These are phyloP conservation scores for Entomophthora muscae DNA, from an alignment of 371 early-diverging fungal species.

Conservation along the genomic window DNA sequence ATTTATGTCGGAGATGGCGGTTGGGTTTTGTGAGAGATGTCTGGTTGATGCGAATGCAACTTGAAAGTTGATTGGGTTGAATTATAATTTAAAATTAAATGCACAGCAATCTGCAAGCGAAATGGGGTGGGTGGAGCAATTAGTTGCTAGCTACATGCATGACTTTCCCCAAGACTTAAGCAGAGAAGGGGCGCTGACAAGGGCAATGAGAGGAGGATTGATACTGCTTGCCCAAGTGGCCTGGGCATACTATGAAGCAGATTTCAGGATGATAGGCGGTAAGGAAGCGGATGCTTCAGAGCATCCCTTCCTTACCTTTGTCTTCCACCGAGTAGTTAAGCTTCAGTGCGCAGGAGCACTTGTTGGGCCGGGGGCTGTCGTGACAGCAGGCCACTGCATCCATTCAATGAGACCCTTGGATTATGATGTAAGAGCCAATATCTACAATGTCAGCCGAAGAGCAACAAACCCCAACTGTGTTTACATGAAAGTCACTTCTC, in stretches of 20 bases:
- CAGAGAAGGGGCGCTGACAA: no score
- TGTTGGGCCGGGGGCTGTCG: neutral
- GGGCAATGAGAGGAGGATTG: no score
- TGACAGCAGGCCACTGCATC: slow-evolving; percentile 8
- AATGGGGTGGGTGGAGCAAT: no score
- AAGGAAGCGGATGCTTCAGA: neutral
- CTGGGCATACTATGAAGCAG: neutral
- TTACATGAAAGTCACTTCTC: neutral
- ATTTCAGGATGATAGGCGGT: neutral
- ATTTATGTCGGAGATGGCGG: no score
- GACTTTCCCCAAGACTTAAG: no score
- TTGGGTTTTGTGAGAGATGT: no score
- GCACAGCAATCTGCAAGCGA: no score
- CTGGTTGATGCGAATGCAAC: no score
- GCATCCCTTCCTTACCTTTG: neutral
- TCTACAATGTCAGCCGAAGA: neutral
- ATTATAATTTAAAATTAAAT: no score
- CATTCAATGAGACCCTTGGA: neutral
- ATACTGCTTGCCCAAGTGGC: neutral
- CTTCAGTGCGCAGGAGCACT: slow-evolving; percentile 2
- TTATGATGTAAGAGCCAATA: neutral
- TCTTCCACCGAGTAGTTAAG: neutral
- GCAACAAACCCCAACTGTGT: no score
- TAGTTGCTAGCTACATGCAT: no score
- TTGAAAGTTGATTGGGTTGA: no score